Base-by-base conservation (phyloP, 1,284 basidiomycete genomes). In the Cutaneotrichosporon spelunceum region DNA sequence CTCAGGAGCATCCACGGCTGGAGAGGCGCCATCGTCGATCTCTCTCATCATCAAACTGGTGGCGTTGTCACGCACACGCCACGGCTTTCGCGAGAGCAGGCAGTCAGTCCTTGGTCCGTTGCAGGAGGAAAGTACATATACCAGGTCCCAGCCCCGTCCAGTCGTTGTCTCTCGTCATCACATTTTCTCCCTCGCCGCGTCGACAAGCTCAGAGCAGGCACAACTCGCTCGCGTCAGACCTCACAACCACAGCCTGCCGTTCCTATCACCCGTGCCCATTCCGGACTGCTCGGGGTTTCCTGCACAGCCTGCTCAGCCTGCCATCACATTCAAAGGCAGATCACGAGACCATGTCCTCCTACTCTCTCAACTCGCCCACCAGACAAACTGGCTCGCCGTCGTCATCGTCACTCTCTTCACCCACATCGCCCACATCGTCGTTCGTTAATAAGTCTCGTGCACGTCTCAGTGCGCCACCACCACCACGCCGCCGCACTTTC, bases 231-330 rank as follows among this genome's bases (percentile, higher is more conserved):
- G 16, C 34, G 34, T 36, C 34, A 16, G 13, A 16, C 39, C 2
- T n/a, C 39, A 19, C 14, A 19, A 1, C 7, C 16, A 4, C 26
- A 49, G 6, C 27, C 1, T 27, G 14, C 26, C 27, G 48, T 50
- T 50, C 48, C 48, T 50, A 50, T 30, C 26, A 27, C 48, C 48
- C 48, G 48, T 50, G 48, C 26, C 26, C 48, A 26, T 30, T 29
- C n/a, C 26, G 10, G 14, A 30, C 4, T 19, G 26, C 16, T 47
- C n/a, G 47, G 23, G 30, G n/a, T 50, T 50, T 30, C 26, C 13
- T 5, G 27, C 9, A 26, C 27, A 26, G 27, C 48, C 48, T 19
- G 9, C 48, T 16, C 2, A 3, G 7, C 48, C 26, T 27, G 29
- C 29, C 19, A 10, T 26, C 48, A 3, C 9, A 4, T 6, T 10